Base-by-base conservation (phyloP, 2,329 filamentous ascomycete genomes). In the Bipolaris victoriae region DNA sequence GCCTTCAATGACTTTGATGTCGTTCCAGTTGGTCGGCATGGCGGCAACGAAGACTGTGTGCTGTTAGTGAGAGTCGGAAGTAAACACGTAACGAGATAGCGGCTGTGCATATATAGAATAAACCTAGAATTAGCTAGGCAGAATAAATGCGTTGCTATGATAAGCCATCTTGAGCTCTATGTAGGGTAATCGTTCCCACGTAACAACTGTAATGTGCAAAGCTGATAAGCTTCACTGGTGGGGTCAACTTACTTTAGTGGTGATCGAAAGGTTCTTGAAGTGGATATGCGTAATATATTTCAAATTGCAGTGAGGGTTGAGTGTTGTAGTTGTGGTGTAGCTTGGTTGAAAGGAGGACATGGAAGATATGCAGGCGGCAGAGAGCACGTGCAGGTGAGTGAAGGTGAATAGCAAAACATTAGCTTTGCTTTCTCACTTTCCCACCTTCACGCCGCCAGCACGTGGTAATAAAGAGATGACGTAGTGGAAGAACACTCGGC, bases 1-100 rank as follows among this genome's bases (percentile, higher is more conserved):
- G 16, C 78, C 74, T 61, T 79, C 73, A 54, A 72, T 70, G 9
- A 67, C 70, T 7, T 74, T 73, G 2, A 66, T 62, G 43, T 71
- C 63, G 33, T 73, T 60, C 77, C 77, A 79, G 46, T 78, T 69
- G 58, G 77, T 73, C 0, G 68, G 36, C 74, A 77, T 76, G 3
- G 35, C 63, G 47, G 46, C 5, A 16, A 11, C 22, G 39, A 15
- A 13, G 15, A 18, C 41, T 53, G 15, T 13, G 0, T 1, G 5
- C 16, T 24, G 43, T 51, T 43, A 47, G 51, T 40, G 7, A 26
- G 10, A 1, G n/a, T 16, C 20, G 29, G 31, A 3, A 1, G 31
- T 7, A n/a, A 4, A 39, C 15, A 3, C 5, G 13, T 26, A 2
- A n/a, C 11, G 1, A 18, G 18, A n/a, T 24, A 10, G 11, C 1